A percentile compares a stretch with the other conserved stretches of the same genome.
Evolutionary conservation across 306 rosid species (phyloP).

Genomic region (Geum urbanum): DNA sequence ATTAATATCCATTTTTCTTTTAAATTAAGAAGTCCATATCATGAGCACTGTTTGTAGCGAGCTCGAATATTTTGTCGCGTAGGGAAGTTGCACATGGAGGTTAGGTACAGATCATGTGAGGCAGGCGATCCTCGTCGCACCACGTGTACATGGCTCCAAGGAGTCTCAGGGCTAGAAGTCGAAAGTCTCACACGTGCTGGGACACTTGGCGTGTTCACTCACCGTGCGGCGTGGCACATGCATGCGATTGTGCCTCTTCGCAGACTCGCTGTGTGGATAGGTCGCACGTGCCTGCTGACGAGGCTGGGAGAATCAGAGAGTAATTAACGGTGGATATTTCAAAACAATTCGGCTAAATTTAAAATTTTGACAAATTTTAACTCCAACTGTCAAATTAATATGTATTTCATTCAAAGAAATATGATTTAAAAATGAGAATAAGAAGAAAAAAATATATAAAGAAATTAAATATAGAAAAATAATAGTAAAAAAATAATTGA

Average conservation of each 20-base stretch:
- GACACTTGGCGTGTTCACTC: constrained; percentile 26
- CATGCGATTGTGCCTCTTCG: constrained; percentile 23
- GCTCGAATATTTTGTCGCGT: constrained; percentile 26
- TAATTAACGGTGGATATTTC: no score
- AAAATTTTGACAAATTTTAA: no score
- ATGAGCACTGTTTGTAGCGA: constrained; percentile 8
- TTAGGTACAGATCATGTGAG: constrained; percentile 41
- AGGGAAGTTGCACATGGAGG: constrained; percentile 49
- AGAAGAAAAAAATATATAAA: no score
- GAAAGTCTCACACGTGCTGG: constrained; percentile 24
- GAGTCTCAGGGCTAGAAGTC: background rate
- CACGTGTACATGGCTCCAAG: constrained; percentile 30
- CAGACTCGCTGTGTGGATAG: background rate
- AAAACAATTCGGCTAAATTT: no score
- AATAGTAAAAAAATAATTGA: no score
- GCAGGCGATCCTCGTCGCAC: background rate
- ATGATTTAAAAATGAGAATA: no score
- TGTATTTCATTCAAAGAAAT: no score
- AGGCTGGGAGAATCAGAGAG: background rate
- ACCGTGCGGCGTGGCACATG: constrained; percentile 42
- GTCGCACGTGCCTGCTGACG: constrained; percentile 15
- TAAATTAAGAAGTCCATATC: constrained; percentile 13
- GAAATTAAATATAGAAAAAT: no score
- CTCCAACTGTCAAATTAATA: no score
- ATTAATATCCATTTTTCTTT: background rate